Evolutionary conservation across 2,329 filamentous ascomycete species (phyloP).

Genomic region (Aotearoamyces nothofagi): DNA sequence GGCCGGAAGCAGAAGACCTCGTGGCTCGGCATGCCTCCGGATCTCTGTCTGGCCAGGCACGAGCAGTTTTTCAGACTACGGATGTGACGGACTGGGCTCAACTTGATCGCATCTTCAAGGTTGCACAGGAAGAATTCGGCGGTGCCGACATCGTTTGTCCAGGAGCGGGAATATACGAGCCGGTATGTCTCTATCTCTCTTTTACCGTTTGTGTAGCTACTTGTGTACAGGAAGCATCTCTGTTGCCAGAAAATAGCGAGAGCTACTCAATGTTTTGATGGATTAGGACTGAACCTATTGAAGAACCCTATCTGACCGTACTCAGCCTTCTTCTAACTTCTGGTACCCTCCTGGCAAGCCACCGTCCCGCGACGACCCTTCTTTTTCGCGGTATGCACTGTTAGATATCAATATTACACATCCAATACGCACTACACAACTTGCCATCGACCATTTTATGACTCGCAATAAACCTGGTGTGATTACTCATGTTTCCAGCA

Average conservation of each 20-base stretch:
- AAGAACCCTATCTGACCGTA: background rate
- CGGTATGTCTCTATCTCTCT: conserved; percentile 10
- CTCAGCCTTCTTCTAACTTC: conserved; percentile 30
- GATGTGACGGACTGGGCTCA: conserved; percentile 28
- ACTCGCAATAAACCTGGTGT: conserved; percentile 12
- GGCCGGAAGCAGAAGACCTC: conserved; percentile 19
- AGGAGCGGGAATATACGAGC: conserved; percentile 31
- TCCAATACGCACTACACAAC: conserved; percentile 33
- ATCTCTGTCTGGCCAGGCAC: too few species aligned
- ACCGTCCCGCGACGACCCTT: conserved; percentile 24
- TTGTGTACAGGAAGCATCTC: too few species aligned
- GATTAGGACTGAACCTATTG: background rate
- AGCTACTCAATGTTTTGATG: background rate
- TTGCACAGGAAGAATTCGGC: conserved; percentile 21
- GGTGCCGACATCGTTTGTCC: conserved; percentile 24
- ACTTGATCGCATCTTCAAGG: conserved; percentile 21
- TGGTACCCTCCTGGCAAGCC: conserved; percentile 29
- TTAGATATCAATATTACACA: conserved; percentile 36
- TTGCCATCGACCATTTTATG: conserved; percentile 33
- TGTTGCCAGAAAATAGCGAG: too few species aligned
- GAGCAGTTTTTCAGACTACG: conserved; percentile 26
- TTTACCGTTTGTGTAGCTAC: too few species aligned
- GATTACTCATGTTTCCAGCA: conserved; percentile 31
- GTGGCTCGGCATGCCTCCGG: too few species aligned
- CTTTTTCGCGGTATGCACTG: conserved; percentile 25